A percentile compares a stretch with the other conserved stretches of the same genome.
Conservation (phyloP, 78 protist genomes). For the slime mould (Dictyostelium discoideum) region DNA sequence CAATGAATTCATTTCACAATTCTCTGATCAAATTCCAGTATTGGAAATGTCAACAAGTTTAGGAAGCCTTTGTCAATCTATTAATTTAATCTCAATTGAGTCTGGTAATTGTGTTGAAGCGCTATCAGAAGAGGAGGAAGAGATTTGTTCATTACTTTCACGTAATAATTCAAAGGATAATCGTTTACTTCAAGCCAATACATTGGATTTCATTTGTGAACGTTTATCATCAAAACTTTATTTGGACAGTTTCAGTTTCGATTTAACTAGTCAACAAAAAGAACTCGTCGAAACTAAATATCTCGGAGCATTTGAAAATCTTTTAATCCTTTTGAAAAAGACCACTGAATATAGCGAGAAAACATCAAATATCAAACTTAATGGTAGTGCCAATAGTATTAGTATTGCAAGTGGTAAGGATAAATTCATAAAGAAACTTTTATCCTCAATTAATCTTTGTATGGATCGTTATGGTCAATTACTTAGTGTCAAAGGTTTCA, state of each 20-base stretch:
- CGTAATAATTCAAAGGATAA: constrained; percentile 31
- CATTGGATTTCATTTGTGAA: constrained; percentile 48
- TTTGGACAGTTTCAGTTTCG: constrained; percentile 5
- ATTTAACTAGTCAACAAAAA: neutral
- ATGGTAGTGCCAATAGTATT: neutral
- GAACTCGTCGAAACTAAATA: constrained; percentile 17
- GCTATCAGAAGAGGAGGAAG: neutral
- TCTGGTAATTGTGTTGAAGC: neutral
- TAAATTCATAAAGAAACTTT: constrained; percentile 40
- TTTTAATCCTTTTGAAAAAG: constrained; percentile 18
- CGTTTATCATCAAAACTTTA: constrained; percentile 23
- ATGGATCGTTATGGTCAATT: constrained; percentile 68
- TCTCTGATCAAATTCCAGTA: constrained; percentile 39
- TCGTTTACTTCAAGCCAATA: constrained; percentile 49
- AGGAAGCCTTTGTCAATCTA: neutral
- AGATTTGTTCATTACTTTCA: neutral
- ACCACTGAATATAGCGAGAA: constrained; percentile 30
- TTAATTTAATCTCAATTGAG: constrained; percentile 27
- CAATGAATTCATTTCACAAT: constrained; percentile 5
- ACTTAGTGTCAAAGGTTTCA: constrained; percentile 62
- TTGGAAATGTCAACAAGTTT: neutral
- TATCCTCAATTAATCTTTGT: constrained; percentile 43
- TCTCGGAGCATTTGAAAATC: constrained; percentile 2
- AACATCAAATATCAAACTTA: neutral
- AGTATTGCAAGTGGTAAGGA: constrained; percentile 25